Base-by-base conservation (phyloP, 805 yeast genomes). In the Teunomyces panamensis region DNA sequence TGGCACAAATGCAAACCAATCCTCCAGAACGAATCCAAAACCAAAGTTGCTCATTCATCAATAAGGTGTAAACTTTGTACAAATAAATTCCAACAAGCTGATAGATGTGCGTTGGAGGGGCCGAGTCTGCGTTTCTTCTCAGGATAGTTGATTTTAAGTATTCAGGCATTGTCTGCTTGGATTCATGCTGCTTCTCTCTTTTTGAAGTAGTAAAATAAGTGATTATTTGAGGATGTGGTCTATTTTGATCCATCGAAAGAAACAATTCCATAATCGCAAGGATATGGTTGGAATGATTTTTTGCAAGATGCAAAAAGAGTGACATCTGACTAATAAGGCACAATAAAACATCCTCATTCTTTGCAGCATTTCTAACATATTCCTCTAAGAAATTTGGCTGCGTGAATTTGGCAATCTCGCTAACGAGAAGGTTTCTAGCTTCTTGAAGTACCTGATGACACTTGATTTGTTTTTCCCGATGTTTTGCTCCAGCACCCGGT, bases 21-120 rank as follows among this genome's bases (percentile, higher is more conserved):
- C 55, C 49, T 9, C 62, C 68, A 7, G 62, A 52, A 30, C 64
- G 51, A 5, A 65, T 45, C 65, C 68, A 65, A 48, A 65, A 67
- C 66, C 68, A 65, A 20, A 65, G 47, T 9, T 53, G 46, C 14
- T 55, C 56, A 44, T 57, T 48, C 46, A 54, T 47, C 3, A 63
- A 39, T 2, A 55, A 7, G 3, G 52, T 50, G 50, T 64, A 63
- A 3, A 51, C 8, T 36, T 48, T 52, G 17, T 55, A 41, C 11
- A 61, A 13, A 16, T 53, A 49, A 10, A 43, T 48, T 1, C 67
- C 68, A 36, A 57, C 16, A 3, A 52, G 10, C 33, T 67, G 69
- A 27, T 58, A 49, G 1, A 43, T n/a, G 17, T 53, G 57, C 2
- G 55, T 45, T 3, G 69, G 69, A 10, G 64, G 54, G 16, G 55